A percentile compares a stretch with the other conserved stretches of the same genome.
Conservation (phyloP, 2,329 filamentous ascomycete genomes). For the Colletotrichum navitas region DNA sequence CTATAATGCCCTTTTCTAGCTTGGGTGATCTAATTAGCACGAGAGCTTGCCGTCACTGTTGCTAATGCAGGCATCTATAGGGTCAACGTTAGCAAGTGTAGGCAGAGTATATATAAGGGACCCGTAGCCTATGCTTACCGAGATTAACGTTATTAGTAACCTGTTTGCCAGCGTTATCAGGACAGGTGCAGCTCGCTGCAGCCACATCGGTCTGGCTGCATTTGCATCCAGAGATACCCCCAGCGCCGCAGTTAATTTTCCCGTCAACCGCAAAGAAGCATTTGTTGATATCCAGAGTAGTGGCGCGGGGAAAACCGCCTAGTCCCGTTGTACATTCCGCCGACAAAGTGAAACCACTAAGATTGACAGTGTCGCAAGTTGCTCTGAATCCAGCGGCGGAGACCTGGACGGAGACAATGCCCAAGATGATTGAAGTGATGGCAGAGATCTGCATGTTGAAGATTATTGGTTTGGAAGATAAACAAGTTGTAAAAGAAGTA, state of each 20-base stretch:
- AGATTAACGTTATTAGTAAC: not conserved
- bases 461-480: not conserved
- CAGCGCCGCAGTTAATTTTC: not conserved
- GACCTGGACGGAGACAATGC: not conserved
- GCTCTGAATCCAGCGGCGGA: not conserved
- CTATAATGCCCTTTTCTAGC: too few relatives aligned
- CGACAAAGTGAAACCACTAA: not conserved
- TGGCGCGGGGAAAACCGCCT: too few relatives aligned
- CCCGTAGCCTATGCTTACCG: not conserved
- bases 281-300: not conserved
- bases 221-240: not conserved
- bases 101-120: not conserved
- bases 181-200: not conserved
- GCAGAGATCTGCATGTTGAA: not conserved
- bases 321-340: not conserved
- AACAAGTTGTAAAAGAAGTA: not conserved
- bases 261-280: not conserved
- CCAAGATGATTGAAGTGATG: not conserved
- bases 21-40: not conserved
- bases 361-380: not conserved
- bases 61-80: not conserved
- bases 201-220: not conserved
- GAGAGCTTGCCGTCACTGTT: not conserved
- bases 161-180: not conserved
- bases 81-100: not conserved